Percentiles rank a stretch among this genome's conserved stretches.
These are phyloP conservation scores for Hymenoscyphus scutula DNA, from an alignment of 2,329 filamentous ascomycete genomes.

Conservation along the genomic window DNA sequence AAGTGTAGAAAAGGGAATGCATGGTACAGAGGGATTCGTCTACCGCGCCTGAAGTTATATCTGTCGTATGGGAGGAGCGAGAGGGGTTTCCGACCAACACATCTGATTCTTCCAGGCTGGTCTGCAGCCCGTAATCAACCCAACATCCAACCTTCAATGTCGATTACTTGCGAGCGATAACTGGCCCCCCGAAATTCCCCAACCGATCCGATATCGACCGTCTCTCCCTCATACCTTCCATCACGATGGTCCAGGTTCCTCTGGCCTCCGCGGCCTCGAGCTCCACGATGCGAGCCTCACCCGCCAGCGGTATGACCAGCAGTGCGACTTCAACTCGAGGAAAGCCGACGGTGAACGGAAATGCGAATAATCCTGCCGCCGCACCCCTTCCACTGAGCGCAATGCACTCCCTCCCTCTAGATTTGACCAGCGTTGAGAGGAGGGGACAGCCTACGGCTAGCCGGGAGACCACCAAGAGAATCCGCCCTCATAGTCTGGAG, in stretches of 20 bases:
- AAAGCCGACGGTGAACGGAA: slow-evolving; percentile 31
- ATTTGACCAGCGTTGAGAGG: slow-evolving; percentile 87
- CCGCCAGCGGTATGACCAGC: slow-evolving; percentile 29
- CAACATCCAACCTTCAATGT: slow-evolving; percentile 14
- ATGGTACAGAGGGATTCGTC: background rate
- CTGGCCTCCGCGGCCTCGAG: slow-evolving; percentile 29
- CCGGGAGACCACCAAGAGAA: slow-evolving; percentile 73
- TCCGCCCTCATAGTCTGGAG: slow-evolving; percentile 77
- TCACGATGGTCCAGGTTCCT: slow-evolving; percentile 37
- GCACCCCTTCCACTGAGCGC: slow-evolving; percentile 36
- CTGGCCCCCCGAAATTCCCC: slow-evolving; percentile 9
- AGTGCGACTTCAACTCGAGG: slow-evolving; percentile 28
- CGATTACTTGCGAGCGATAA: slow-evolving; percentile 11
- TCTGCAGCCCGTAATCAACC: background rate
- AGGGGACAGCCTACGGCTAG: slow-evolving; percentile 77
- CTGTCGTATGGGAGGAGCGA: background rate
- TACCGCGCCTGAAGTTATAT: background rate
- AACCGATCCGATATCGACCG: slow-evolving; percentile 30
- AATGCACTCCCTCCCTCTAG: slow-evolving; percentile 56
- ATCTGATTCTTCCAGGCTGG: slow-evolving; percentile 6
- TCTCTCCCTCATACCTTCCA: slow-evolving; percentile 10
- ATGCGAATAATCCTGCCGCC: slow-evolving; percentile 34
- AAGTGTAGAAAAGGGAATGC: background rate
- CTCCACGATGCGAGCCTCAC: slow-evolving; percentile 34
- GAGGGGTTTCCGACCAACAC: slow-evolving; percentile 10